Evolutionary conservation across 129 eudicot genomes (phyloP).

Genomic region (Tagetes erecta): DNA sequence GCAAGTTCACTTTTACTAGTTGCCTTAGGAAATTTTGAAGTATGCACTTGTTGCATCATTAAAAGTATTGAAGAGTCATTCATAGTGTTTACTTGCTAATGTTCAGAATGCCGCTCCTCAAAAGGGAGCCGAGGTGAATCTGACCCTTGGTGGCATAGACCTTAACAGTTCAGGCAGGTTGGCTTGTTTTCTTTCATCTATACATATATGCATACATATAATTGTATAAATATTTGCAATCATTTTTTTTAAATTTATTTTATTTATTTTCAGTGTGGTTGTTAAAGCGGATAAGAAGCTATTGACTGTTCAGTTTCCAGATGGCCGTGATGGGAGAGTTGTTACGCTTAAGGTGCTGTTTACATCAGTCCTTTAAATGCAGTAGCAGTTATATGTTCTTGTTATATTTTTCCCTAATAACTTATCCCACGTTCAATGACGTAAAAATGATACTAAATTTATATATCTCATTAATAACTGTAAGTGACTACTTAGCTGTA

Average conservation of each 20-base stretch:
- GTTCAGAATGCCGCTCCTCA: slow-evolving; percentile 75
- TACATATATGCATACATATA: too few relatives aligned
- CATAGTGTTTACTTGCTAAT: slow-evolving; percentile 15
- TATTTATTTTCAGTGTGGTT: slow-evolving; percentile 61
- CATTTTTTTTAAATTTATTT: not conserved
- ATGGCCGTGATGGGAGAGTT: slow-evolving; percentile 92
- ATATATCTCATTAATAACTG: slow-evolving; percentile 9
- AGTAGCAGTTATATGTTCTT: not conserved
- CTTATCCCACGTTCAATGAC: not conserved
- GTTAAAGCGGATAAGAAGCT: slow-evolving; percentile 88
- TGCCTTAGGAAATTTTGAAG: slow-evolving; percentile 20
- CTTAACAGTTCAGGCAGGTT: slow-evolving; percentile 99
- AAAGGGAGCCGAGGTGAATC: slow-evolving; percentile 79
- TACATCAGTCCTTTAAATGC: not conserved
- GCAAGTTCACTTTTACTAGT: not conserved
- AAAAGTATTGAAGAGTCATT: slow-evolving; percentile 17
- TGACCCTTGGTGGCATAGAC: slow-evolving; percentile 98
- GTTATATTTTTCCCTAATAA: slow-evolving; percentile 8
- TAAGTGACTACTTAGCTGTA: not conserved
- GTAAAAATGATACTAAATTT: not conserved
- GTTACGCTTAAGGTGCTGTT: slow-evolving; percentile 86
- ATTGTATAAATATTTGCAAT: not conserved
- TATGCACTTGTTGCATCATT: slow-evolving; percentile 14
- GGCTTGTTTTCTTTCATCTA: slow-evolving; percentile 37
- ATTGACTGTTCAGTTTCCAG: slow-evolving; percentile 81